Conservation (phyloP, 2,329 filamentous ascomycete genomes). For the Clonostachys chloroleuca region DNA sequence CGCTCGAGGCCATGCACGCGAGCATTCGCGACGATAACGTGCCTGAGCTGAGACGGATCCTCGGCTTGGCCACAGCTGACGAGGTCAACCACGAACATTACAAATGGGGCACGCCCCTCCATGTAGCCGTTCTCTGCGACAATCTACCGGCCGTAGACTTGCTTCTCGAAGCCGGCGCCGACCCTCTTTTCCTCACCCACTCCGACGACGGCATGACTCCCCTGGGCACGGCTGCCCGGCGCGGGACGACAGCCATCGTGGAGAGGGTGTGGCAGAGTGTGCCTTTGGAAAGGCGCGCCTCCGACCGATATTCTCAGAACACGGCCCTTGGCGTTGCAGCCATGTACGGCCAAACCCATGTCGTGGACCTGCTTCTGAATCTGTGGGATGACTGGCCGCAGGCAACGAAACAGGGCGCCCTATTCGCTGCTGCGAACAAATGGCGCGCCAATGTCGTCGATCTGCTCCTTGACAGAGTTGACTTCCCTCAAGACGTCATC, state of each 20-base stretch:
- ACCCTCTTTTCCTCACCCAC: neutral
- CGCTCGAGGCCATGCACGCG: no score
- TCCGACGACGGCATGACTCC: neutral
- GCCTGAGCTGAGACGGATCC: no score
- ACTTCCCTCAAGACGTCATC: neutral
- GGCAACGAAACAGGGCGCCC: neutral
- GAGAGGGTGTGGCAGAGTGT: neutral
- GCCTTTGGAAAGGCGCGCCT: neutral
- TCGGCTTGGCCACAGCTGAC: no score
- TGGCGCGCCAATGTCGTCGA: neutral
- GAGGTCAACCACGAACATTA: no score
- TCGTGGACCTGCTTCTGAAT: neutral
- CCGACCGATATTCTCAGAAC: neutral
- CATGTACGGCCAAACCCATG: neutral
- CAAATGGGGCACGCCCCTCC: no score
- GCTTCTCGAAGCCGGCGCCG: neutral
- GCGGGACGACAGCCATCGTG: neutral
- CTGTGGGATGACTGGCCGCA: neutral
- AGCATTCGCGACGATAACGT: no score
- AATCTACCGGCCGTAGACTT: neutral
- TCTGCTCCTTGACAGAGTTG: neutral
- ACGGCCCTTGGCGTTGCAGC: neutral
- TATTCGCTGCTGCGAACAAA: neutral
- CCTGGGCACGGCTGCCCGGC: neutral
- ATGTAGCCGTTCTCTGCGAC: neutral